Percentiles rank a stretch among this genome's conserved stretches.
Evolutionary conservation across 2,329 filamentous ascomycete species (phyloP).

Genomic region (Arthrinium puccinioides): DNA sequence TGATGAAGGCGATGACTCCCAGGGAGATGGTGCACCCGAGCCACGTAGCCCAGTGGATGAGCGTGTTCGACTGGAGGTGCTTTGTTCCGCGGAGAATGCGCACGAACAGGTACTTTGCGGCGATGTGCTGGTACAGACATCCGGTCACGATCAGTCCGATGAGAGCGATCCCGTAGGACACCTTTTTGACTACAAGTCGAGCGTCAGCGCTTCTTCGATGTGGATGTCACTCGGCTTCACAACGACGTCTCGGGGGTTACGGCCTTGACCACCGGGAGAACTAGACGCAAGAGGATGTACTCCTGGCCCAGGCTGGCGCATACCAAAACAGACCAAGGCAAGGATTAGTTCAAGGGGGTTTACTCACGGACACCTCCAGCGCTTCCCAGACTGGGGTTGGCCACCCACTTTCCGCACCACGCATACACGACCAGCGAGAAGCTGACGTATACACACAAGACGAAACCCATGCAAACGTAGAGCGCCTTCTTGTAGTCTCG

Average conservation of each 20-base stretch:
- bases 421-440: constrained; percentile 55
- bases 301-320: too few relatives aligned
- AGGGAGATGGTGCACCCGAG: constrained; percentile 15
- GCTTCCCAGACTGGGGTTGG: constrained; percentile 53
- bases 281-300: too few relatives aligned
- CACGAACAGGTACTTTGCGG: constrained; percentile 26
- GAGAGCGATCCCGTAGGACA: constrained; percentile 52
- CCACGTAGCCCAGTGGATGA: constrained; percentile 23
- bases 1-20: constrained; percentile 7
- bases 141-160: constrained; percentile 41
- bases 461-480: constrained; percentile 32
- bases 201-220: too few relatives aligned
- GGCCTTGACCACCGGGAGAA: too few relatives aligned
- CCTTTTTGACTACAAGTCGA: constrained; percentile 58
- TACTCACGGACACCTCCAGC: constrained; percentile 48
- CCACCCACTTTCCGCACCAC: constrained; percentile 56
- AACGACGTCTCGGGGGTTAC: too few relatives aligned
- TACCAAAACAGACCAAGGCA: too few relatives aligned
- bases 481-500: constrained; percentile 52
- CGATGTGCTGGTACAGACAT: constrained; percentile 22
- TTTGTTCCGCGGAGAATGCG: constrained; percentile 20
- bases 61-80: constrained; percentile 22
- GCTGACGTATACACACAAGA: constrained; percentile 40
- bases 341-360: too few relatives aligned
- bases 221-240: too few relatives aligned